phyloP scores from a whole-genome alignment of 2,329 filamentous ascomycete species.

The Scytalidium sp. region DNA sequence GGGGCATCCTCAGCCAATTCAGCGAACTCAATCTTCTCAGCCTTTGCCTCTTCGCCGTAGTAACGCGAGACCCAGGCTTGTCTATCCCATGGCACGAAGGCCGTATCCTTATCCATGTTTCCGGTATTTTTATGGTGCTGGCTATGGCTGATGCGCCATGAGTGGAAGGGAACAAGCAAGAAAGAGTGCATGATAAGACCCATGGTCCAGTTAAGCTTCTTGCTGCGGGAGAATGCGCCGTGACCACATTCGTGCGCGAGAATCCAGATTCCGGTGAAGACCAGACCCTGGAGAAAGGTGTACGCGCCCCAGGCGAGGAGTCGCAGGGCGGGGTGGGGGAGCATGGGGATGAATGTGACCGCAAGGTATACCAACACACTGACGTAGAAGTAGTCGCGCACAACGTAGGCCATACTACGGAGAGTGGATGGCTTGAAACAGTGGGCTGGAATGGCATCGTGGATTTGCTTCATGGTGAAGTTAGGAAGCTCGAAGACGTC shows the following conservation, averaged over 20 bases:
- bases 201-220: slow-evolving; percentile 56
- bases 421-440: slow-evolving; percentile 59
- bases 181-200: slow-evolving; percentile 65
- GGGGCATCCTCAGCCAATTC: slow-evolving; percentile 64
- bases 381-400: slow-evolving; percentile 53
- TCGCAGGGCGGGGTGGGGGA: slow-evolving; percentile 45
- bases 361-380: slow-evolving; percentile 41
- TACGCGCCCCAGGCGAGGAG: slow-evolving; percentile 55
- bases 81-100: slow-evolving; percentile 53
- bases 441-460: slow-evolving; percentile 54
- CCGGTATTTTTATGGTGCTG: slow-evolving; percentile 68
- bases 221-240: slow-evolving; percentile 60
- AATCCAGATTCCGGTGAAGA: slow-evolving; percentile 70
- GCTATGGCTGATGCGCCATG: slow-evolving; percentile 68
- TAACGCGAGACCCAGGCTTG: slow-evolving; percentile 26
- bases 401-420: slow-evolving; percentile 54
- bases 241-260: slow-evolving; percentile 72
- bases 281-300: slow-evolving; percentile 62
- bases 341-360: slow-evolving; percentile 52
- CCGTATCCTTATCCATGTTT: slow-evolving; percentile 66
- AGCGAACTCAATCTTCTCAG: slow-evolving; percentile 35
- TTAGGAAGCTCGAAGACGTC: slow-evolving; percentile 28
- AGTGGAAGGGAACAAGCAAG: slow-evolving; percentile 68
- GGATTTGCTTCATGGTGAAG: slow-evolving; percentile 33
- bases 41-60: slow-evolving; percentile 23